Evolutionary conservation across 768 basidiomycete genomes (phyloP), one percentile per base, ranked within the genome.

Genomic region (Stropharia rugosoannulata): DNA sequence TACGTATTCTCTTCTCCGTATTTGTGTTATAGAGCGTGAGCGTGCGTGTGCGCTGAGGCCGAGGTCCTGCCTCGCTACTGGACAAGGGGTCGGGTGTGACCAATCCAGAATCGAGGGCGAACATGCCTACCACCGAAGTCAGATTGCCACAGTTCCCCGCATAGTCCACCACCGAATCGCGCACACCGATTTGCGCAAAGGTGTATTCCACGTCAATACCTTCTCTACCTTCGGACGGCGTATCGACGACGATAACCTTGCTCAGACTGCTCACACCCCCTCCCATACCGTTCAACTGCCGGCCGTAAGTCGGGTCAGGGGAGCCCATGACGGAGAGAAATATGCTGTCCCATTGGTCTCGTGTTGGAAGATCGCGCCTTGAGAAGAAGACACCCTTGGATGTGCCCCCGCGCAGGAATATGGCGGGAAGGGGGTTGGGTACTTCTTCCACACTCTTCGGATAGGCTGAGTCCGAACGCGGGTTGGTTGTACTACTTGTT

Each of bases 231-330:
- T 80, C 80, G 10, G 80, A 75, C 5, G 86, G 76, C 42, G 74
- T 54, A 6, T 78, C 81, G 2, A 91, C 83, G 44, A 92, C 80
- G 60, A 81, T 83, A 13, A 90, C 80, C 65, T 93, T 93, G 36
- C 87, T 89, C 5, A 89, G 76, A 54, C 85, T 88, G 13, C 85
- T 87, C 8, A 88, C 71, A 3, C 90, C 90, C 5, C 90, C 88
- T 8, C 90, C 90, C 86, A 91, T 89, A 10, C 90, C 90, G 60
- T 93, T 85, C 12, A 91, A 74, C 68, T 93, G 90, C 13, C 87
- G 74, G 1, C 81, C 82, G 60, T 88, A 72, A 52, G 79, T 73
- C 2, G 83, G 76, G 63, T 93, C 90, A 0, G 90, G 90, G 3
- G 88, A 90, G n/a, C 89, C 90, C 88, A 91, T 90, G 12, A 89